Evolutionary conservation across 192 early-diverging fungal species (phyloP).

Genomic region (Coemansia sp.): DNA sequence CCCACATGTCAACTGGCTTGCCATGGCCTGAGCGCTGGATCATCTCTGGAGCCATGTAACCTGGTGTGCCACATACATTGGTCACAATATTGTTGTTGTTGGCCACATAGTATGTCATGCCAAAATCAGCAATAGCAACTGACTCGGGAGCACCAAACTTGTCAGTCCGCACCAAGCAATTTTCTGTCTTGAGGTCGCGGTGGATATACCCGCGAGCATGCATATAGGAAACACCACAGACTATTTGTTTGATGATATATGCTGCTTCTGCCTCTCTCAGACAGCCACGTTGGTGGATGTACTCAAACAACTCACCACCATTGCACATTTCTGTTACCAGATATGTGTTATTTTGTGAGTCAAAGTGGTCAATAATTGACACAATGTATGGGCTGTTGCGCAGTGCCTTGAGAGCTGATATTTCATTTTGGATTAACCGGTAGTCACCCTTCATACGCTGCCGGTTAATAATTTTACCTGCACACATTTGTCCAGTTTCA

Average conservation of each 20-base stretch:
- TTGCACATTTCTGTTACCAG: conserved; percentile 73
- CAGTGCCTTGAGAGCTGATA: conserved; percentile 64
- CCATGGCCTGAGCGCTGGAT: conserved; percentile 57
- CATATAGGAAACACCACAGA: conserved; percentile 76
- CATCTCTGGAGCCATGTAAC: conserved; percentile 73
- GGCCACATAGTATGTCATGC: conserved; percentile 57
- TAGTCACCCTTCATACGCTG: conserved; percentile 67
- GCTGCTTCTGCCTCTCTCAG: conserved; percentile 82
- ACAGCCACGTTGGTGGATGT: conserved; percentile 66
- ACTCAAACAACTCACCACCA: conserved; percentile 93
- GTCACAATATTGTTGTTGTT: conserved; percentile 56
- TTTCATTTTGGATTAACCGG: conserved; percentile 71
- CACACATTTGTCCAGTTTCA: conserved; percentile 66
- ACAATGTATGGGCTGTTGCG: conserved; percentile 73
- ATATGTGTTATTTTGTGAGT: conserved; percentile 74
- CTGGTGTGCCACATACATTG: conserved; percentile 74
- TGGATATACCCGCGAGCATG: conserved; percentile 89
- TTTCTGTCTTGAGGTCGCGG: conserved; percentile 74
- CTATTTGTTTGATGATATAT: conserved; percentile 69
- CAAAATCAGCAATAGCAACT: conserved; percentile 81
- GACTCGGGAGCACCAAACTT: conserved; percentile 25
- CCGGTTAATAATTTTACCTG: conserved; percentile 81
- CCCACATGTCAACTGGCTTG: conserved; percentile 82
- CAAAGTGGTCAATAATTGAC: conserved; percentile 75
- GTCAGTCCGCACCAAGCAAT: conserved; percentile 68